phyloP scores from a whole-genome alignment of 306 rosid species.

The Fragaria nilgerrensis region DNA sequence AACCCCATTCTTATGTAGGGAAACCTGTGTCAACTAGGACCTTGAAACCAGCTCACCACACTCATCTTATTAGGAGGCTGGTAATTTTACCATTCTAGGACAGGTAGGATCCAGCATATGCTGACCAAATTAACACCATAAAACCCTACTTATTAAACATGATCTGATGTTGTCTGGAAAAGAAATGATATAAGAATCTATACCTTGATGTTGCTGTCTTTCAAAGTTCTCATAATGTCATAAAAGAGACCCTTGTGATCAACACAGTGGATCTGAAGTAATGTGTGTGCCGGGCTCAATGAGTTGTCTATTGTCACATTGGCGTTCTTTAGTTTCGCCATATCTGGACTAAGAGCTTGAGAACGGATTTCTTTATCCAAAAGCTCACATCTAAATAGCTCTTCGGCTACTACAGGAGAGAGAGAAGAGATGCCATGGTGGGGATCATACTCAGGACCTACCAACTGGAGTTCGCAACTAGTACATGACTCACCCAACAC shows the following conservation, averaged over 20 bases:
- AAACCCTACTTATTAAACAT: neutral
- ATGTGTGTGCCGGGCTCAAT: constrained; percentile 70
- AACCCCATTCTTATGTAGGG: neutral
- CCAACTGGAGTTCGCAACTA: constrained; percentile 63
- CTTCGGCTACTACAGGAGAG: constrained; percentile 51
- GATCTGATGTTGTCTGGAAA: neutral
- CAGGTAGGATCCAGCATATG: neutral
- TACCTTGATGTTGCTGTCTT: constrained; percentile 69
- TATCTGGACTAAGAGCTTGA: constrained; percentile 65
- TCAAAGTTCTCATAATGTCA: constrained; percentile 73
- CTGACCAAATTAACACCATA: neutral
- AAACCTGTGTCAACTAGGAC: constrained; percentile 12
- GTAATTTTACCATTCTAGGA: neutral
- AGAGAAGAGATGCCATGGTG: constrained; percentile 53
- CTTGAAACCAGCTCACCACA: neutral
- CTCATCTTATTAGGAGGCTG: neutral
- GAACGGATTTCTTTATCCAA: constrained; percentile 44
- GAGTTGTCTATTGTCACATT: constrained; percentile 58
- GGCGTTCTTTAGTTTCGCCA: constrained; percentile 55
- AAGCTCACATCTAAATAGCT: constrained; percentile 51
- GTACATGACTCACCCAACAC: constrained; percentile 57
- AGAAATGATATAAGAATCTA: constrained; percentile 14
- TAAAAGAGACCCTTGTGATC: constrained; percentile 78
- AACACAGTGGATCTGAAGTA: constrained; percentile 60
- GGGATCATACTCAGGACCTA: constrained; percentile 56